These are phyloP conservation scores for Quercus wislizeni DNA, from an alignment of 306 rosid species.

Conservation along the genomic window DNA sequence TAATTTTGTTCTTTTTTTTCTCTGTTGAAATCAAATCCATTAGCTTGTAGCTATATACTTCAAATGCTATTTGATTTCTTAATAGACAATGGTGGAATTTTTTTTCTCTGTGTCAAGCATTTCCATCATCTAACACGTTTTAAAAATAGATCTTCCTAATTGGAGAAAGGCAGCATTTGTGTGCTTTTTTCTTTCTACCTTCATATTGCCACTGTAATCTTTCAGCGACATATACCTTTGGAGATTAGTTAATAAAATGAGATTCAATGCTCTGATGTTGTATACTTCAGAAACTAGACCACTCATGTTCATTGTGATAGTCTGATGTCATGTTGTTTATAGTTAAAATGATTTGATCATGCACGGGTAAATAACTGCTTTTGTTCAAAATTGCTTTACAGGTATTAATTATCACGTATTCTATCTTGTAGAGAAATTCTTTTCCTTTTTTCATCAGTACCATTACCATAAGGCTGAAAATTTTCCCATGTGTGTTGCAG, in stretches of 20 bases:
- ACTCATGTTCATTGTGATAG: not conserved
- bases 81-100: conserved; percentile 2
- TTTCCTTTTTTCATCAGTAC: conserved; percentile 1
- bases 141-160: conserved; percentile 1
- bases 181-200: conserved; percentile 9
- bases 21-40: not conserved
- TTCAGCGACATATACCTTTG: not conserved
- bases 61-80: conserved; percentile 9
- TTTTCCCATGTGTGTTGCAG: conserved; percentile 50
- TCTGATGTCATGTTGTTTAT: not conserved
- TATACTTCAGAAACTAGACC: not conserved
- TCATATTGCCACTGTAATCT: conserved; percentile 1
- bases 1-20: not conserved
- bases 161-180: conserved; percentile 7
- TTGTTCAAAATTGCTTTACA: not conserved
- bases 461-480: conserved; percentile 24
- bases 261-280: not conserved
- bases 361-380: not conserved
- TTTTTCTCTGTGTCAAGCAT: conserved; percentile 1
- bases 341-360: not conserved
- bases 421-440: not conserved
- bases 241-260: not conserved
- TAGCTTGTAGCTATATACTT: not conserved
- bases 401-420: not conserved
- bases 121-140: conserved; percentile 10